Conservation (phyloP, 805 yeast genomes). For the Metschnikowia rubicola region DNA sequence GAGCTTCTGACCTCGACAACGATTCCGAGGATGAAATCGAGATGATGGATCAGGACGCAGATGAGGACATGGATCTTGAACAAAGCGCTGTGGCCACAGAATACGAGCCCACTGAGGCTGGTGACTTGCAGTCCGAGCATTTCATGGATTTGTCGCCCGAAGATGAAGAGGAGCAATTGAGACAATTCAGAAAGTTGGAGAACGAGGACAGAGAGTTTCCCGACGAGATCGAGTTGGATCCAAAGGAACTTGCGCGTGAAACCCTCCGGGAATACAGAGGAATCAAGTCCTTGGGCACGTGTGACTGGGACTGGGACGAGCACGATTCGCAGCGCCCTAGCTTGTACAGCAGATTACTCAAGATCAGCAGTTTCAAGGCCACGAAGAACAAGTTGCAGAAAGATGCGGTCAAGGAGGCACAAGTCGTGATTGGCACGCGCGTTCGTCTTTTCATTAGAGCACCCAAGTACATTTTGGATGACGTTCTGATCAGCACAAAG, state of each 20-base stretch:
- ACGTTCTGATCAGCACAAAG: slow-evolving; percentile 36
- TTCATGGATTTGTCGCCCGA: slow-evolving; percentile 74
- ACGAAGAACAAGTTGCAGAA: slow-evolving; percentile 68
- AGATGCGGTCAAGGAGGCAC: slow-evolving; percentile 46
- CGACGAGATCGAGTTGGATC: slow-evolving; percentile 86
- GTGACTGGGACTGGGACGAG: slow-evolving; percentile 88
- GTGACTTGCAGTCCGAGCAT: slow-evolving; percentile 43
- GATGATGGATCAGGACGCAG: slow-evolving; percentile 32
- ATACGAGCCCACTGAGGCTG: slow-evolving; percentile 45
- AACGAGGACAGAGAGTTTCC: slow-evolving; percentile 90
- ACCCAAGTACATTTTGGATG: slow-evolving; percentile 45
- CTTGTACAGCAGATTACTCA: slow-evolving; percentile 71
- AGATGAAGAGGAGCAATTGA: slow-evolving; percentile 77
- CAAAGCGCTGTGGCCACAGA: slow-evolving; percentile 27
- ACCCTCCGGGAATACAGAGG: slow-evolving; percentile 81
- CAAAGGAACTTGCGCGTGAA: slow-evolving; percentile 70
- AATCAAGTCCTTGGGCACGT: slow-evolving; percentile 71
- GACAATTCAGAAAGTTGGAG: slow-evolving; percentile 62
- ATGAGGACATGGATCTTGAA: slow-evolving; percentile 27
- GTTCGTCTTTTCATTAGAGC: slow-evolving; percentile 59
- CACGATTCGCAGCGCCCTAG: slow-evolving; percentile 69
- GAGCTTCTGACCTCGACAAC: slow-evolving; percentile 44
- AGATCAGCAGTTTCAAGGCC: slow-evolving; percentile 73
- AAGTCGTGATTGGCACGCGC: slow-evolving; percentile 54
- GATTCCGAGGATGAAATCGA: slow-evolving; percentile 31